A percentile compares a stretch with the other conserved stretches of the same genome.
Evolutionary conservation across 2,329 filamentous ascomycete species (phyloP).

Genomic region (Teratosphaeria viscida): DNA sequence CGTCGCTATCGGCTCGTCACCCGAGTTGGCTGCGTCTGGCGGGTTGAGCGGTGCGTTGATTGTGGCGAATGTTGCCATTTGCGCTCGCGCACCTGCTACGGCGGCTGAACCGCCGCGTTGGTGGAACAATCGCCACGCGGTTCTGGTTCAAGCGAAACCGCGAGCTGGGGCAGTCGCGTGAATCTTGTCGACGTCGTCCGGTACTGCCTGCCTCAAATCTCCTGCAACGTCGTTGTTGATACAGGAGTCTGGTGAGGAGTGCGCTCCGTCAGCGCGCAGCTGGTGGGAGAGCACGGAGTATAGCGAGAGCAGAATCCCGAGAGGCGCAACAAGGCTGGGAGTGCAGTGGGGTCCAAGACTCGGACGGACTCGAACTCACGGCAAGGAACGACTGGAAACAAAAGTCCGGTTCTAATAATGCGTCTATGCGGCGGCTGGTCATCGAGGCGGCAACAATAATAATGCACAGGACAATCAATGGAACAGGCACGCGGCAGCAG

Average conservation of each 20-base stretch:
- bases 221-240: background rate
- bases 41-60: constrained; percentile 21
- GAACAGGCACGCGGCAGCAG: background rate
- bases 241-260: background rate
- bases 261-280: background rate
- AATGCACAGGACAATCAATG: background rate
- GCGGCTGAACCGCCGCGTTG: constrained; percentile 1
- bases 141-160: background rate
- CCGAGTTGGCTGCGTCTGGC: constrained; percentile 33
- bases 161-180: background rate
- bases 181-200: background rate
- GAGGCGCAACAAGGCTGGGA: background rate
- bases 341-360: background rate
- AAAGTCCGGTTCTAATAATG: background rate
- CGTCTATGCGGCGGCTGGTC: background rate
- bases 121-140: constrained; percentile 9
- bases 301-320: background rate
- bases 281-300: background rate
- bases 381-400: background rate
- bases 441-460: background rate
- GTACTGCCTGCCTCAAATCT: background rate
- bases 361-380: background rate
- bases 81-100: constrained; percentile 8
- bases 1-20: constrained; percentile 46
- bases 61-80: constrained; percentile 32